A percentile compares a stretch with the other conserved stretches of the same genome.
These are phyloP conservation scores for Fagus crenata DNA, from an alignment of 306 rosid species.

Conservation along the genomic window DNA sequence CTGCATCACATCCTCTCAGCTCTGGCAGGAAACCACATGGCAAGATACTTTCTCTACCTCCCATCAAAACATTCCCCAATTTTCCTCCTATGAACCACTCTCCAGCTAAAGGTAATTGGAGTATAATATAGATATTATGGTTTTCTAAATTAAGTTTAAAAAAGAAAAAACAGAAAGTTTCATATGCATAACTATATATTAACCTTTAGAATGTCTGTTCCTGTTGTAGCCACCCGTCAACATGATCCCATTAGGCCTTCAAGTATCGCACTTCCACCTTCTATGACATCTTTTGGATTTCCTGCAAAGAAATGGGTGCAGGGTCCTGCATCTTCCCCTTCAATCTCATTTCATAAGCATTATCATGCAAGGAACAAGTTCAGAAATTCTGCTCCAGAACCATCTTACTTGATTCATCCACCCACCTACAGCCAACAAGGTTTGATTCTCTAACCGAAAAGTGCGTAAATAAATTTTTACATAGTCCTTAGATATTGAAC, in stretches of 20 bases:
- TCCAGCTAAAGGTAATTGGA: constrained; percentile 29
- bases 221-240: constrained; percentile 40
- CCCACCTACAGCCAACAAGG: constrained; percentile 57
- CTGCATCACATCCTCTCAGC: constrained; percentile 28
- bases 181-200: not conserved
- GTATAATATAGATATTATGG: not conserved
- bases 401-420: constrained; percentile 43
- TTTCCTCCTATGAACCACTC: constrained; percentile 7
- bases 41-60: constrained; percentile 21
- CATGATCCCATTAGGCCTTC: constrained; percentile 35
- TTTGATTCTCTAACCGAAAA: constrained; percentile 29
- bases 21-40: constrained; percentile 33
- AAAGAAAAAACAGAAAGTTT: constrained; percentile 5
- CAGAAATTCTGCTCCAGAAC: constrained; percentile 41
- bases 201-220: constrained; percentile 12
- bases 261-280: constrained; percentile 71
- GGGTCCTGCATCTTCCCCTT: constrained; percentile 46
- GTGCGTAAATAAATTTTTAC: constrained; percentile 4
- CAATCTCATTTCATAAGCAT: constrained; percentile 41
- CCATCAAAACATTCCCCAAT: constrained; percentile 12
- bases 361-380: constrained; percentile 39
- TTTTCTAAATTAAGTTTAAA: constrained; percentile 15
- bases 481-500: constrained; percentile 15
- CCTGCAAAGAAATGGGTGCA: constrained; percentile 48
- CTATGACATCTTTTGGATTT: constrained; percentile 38